A percentile compares a stretch with the other conserved stretches of the same genome.
Evolutionary conservation across 108 stramenopile genomes (phyloP).

Genomic region (Cyclotella distinguenda): DNA sequence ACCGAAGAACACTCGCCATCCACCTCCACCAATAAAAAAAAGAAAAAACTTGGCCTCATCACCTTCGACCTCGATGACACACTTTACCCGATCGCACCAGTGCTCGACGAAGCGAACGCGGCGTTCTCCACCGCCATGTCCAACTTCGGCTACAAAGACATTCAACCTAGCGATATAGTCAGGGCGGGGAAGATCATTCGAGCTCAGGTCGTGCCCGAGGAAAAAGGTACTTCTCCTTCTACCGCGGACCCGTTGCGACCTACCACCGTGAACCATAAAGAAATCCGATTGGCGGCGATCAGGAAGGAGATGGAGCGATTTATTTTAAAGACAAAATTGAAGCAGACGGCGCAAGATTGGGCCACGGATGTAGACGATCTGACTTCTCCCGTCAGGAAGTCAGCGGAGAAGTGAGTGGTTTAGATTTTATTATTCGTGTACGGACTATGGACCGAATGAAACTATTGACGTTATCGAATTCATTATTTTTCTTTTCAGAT

Average conservation of each 20-base stretch:
- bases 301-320: slow-evolving; percentile 82
- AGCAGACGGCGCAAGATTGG: slow-evolving; percentile 80
- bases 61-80: slow-evolving; percentile 91
- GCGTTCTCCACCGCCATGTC: slow-evolving; percentile 83
- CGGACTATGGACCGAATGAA: too few species aligned
- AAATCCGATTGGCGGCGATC: slow-evolving; percentile 80
- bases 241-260: slow-evolving; percentile 31
- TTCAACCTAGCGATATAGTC: slow-evolving; percentile 76
- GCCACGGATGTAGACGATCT: slow-evolving; percentile 75
- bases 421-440: neutral
- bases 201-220: slow-evolving; percentile 49
- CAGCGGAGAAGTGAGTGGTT: slow-evolving; percentile 71
- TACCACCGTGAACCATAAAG: slow-evolving; percentile 66
- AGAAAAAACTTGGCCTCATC: slow-evolving; percentile 68
- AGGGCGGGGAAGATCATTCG: slow-evolving; percentile 71
- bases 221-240: slow-evolving; percentile 38
- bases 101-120: slow-evolving; percentile 75
- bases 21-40: slow-evolving; percentile 29
- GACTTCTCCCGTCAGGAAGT: slow-evolving; percentile 60
- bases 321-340: slow-evolving; percentile 68
- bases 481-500: slow-evolving; percentile 34
- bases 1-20: slow-evolving; percentile 26
- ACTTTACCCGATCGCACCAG: slow-evolving; percentile 73
- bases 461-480: slow-evolving; percentile 3
- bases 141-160: slow-evolving; percentile 62